Evolutionary conservation across 129 eudicot species (phyloP), one percentile per base, ranked within the genome.

Genomic region (Flaveria sonorensis): DNA sequence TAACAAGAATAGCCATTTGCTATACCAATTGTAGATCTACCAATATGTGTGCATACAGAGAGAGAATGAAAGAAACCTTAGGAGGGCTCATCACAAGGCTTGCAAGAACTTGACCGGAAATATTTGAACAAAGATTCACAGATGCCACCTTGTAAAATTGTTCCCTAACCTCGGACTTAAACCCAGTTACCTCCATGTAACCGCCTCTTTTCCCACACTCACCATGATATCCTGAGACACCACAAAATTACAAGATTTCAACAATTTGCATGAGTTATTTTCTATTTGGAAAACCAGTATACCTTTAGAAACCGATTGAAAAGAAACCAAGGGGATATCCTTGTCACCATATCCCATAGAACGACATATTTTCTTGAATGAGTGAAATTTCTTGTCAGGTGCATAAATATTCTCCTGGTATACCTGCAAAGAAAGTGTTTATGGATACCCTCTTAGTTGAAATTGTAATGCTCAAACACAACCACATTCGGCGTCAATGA

Each of bases 141-240:
- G 97, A 89, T 53, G 97, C 96, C 67, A 91, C 73, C 86, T 95
- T 95, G 89, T 91, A 95, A 57, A 95, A 85, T 70, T 95, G 99
- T 68, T 91, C 89, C 84, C 96, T 85, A 11, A 89, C 75, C 68
- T 89, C 91, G 9, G 91, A 81, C 87, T 84, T 79, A 74, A 95
- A 95, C 67, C 99, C 99, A 73, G 99, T 95, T 18, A 95, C 89
- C 80, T 95, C 99, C 97, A 95, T 95, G 86, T 91, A 91, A 63
- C 99, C 97, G 61, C 99, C 99, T 86, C 97, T 83, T 82, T 92
- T 89, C 63, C 99, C 99, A 76, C 99, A 95, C 77, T 95, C 99
- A 50, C 97, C 99, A 72, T 95, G 83, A 84, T 91, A 95, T n/a
- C 99, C 99, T 95, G 78, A 74, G n/a, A 18, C 80, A 56, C 3